These are phyloP conservation scores for Pleurotus sapidus DNA, from an alignment of 768 basidiomycete genomes.

Conservation along the genomic window DNA sequence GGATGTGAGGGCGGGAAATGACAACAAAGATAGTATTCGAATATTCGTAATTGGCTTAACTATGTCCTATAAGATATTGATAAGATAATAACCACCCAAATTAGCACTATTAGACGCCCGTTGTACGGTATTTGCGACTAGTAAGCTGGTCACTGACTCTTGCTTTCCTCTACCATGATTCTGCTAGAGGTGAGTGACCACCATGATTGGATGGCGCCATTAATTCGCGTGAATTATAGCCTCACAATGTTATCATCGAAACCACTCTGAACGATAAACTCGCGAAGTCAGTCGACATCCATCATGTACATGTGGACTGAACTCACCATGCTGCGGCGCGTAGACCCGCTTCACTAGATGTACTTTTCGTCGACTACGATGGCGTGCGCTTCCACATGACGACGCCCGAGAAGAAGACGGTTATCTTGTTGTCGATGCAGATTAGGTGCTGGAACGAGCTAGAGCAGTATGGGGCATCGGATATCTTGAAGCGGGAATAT, in stretches of 20 bases:
- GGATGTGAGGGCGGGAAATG: no score
- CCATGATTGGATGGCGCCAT: background rate
- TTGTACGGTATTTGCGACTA: no score
- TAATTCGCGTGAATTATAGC: constrained; percentile 36
- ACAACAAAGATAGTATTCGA: no score
- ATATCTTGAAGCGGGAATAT: constrained; percentile 81
- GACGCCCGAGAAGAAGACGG: constrained; percentile 81
- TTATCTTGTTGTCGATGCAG: constrained; percentile 88
- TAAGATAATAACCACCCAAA: no score
- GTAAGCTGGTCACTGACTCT: no score
- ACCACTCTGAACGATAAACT: constrained; percentile 86
- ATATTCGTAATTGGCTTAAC: no score
- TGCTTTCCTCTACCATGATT: constrained; percentile 55
- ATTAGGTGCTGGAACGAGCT: constrained; percentile 98
- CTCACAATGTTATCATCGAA: constrained; percentile 92
- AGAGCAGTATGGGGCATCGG: constrained; percentile 78
- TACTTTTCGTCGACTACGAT: constrained; percentile 97
- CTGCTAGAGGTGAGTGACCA: constrained; percentile 67
- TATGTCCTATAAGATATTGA: no score
- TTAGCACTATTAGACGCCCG: no score
- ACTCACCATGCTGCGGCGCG: constrained; percentile 35
- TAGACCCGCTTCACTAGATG: constrained; percentile 90
- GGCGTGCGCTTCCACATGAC: constrained; percentile 93
- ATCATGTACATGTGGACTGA: constrained; percentile 2
- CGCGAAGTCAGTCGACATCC: constrained; percentile 54